These are phyloP conservation scores for Penicillium digitatum DNA, from an alignment of 2,329 filamentous ascomycete genomes.

Conservation along the genomic window DNA sequence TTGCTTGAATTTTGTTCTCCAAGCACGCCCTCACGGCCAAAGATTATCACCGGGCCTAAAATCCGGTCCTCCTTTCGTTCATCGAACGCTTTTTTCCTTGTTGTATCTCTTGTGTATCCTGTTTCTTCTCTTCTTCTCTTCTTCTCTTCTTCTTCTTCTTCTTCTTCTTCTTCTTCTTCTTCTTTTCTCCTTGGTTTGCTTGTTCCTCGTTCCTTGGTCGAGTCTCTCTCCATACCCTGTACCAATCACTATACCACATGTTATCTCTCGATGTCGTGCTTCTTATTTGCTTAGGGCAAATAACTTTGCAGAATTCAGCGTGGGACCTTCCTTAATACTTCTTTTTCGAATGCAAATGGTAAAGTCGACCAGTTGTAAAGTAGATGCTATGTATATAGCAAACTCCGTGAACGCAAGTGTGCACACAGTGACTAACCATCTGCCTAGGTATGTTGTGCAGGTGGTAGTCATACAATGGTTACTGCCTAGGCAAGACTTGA, in stretches of 20 bases:
- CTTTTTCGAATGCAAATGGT: background rate
- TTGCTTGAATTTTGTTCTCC: background rate
- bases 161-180: background rate
- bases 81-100: conserved; percentile 2
- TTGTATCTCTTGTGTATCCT: conserved; percentile 3
- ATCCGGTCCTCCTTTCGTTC: background rate
- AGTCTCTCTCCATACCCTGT: conserved; percentile 23
- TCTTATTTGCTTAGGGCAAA: conserved; percentile 4
- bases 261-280: conserved; percentile 12
- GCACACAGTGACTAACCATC: too few species aligned
- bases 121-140: background rate
- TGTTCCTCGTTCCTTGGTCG: background rate
- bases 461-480: too few species aligned
- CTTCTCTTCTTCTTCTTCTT: background rate
- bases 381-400: background rate
- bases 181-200: background rate
- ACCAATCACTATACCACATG: conserved; percentile 27
- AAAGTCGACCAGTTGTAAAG: background rate
- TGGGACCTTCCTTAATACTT: background rate
- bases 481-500: background rate
- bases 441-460: background rate
- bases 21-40: background rate
- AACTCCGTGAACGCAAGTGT: background rate
- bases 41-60: background rate
- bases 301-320: conserved; percentile 11